Conservation (phyloP, 805 yeast genomes). For the Schwanniomyces polymorphus region DNA sequence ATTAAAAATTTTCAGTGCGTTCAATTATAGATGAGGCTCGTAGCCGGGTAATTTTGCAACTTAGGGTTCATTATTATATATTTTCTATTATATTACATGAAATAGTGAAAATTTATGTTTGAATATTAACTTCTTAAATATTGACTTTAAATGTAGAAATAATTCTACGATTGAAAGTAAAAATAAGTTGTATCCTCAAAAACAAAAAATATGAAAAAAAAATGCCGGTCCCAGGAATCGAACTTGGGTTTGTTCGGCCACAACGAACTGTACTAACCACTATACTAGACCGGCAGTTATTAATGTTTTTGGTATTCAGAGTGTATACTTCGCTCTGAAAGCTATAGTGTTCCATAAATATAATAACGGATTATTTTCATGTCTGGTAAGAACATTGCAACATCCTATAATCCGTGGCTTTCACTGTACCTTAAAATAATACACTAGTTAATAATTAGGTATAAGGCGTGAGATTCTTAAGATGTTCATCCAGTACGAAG, state of each 20-base stretch:
- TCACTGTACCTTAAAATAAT: no score
- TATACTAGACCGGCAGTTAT: constrained; percentile 35
- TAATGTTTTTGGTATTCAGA: no score
- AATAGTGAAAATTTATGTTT: background rate
- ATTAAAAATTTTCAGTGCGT: background rate
- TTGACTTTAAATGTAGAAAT: background rate
- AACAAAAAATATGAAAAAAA: background rate
- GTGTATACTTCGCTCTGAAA: no score
- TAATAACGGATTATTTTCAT: no score
- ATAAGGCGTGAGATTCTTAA: no score
- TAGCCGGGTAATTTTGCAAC: background rate
- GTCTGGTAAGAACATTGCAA: no score
- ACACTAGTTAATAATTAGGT: no score
- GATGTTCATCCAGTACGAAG: no score
- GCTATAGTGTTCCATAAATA: no score
- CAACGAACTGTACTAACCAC: constrained; percentile 49
- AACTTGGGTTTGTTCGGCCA: constrained; percentile 50
- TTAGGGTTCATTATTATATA: background rate
- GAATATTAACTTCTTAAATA: no score
- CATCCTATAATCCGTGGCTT: no score
- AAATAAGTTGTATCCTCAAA: no score
- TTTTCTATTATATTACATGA: background rate
- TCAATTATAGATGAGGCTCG: background rate
- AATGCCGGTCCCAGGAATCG: constrained; percentile 51
- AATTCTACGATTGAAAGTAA: background rate